Evolutionary conservation across 176 grass and related monocot genomes (phyloP).

Genomic region (Hsuehochloa calcarea): DNA sequence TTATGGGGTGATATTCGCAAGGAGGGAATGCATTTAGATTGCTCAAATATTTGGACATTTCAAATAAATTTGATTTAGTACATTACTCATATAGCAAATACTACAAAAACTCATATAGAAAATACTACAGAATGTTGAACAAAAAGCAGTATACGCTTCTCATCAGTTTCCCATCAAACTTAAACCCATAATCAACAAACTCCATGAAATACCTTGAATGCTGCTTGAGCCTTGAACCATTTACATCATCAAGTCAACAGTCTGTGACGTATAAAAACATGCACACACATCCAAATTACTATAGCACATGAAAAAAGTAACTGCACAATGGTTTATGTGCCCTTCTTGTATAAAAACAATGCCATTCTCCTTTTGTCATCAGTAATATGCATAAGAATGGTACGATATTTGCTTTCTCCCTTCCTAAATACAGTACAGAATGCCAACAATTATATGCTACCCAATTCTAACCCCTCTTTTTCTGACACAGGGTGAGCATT

Average conservation of each 20-base stretch:
- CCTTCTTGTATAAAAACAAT: neutral
- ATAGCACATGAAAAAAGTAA: neutral
- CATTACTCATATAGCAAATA: neutral
- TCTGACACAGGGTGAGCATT: neutral
- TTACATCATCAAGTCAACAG: neutral
- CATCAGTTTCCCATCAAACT: conserved; percentile 12
- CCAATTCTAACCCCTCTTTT: neutral
- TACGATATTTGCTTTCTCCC: neutral
- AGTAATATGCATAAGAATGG: neutral
- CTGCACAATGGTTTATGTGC: neutral
- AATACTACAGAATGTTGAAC: neutral
- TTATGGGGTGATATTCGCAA: conserved; percentile 20
- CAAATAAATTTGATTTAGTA: neutral
- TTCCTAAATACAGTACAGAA: neutral
- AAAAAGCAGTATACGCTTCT: neutral
- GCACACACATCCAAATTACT: neutral
- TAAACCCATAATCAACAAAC: neutral
- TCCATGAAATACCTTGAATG: neutral
- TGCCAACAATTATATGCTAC: neutral
- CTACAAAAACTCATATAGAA: no score
- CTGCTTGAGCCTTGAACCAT: neutral
- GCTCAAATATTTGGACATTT: neutral
- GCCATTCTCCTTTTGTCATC: neutral
- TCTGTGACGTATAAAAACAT: neutral
- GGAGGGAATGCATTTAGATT: neutral